Base-by-base conservation (phyloP, 129 eudicot genomes). In the Tanacetum coccineum region DNA sequence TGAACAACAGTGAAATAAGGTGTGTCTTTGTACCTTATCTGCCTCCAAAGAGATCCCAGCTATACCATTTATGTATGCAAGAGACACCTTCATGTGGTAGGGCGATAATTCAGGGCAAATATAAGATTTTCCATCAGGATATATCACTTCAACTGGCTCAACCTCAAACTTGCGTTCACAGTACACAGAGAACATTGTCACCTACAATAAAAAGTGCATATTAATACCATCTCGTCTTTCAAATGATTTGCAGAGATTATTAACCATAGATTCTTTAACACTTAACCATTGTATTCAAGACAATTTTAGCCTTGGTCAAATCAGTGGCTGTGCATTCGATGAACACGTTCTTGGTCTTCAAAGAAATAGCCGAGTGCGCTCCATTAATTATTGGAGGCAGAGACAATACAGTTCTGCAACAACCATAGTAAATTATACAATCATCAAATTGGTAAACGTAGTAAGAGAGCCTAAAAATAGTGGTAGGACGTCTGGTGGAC, bases 291-390 rank as follows among this genome's bases (percentile, higher is more conserved):
- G 98, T 93, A 87, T 88, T 93, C 75, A 93, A 79, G 30, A 93
- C 98, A 72, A 93, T 82, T 36, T 86, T 93, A 76, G 98, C 98
- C 66, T 88, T 93, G 3, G 98, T 93, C 76, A 93, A 84, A 78
- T 93, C 98, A 51, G 96, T 93, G 67, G 98, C 98, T 61, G 98
- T 93, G 87, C 98, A 86, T 61, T 93, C 98, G 36, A 93, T 93
- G 74, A 93, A 88, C 59, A 93, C 92, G 51, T 93, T 88, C 83
- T 79, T 88, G 79, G 98, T 88, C 85, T 82, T 82, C 59, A 88
- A 71, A 45, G 84, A 71, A 75, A 93, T 88, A 44, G 98, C 98
- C 4, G 98, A 93, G 87, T 93, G 96, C 20, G 96, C 84, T 72
- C 98, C 95, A 59, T 93, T 93, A 25, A 93, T 93, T 15, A 93